Evolutionary conservation across 345 rosid genomes (phyloP).

Genomic region (Eucalyptus sp.): DNA sequence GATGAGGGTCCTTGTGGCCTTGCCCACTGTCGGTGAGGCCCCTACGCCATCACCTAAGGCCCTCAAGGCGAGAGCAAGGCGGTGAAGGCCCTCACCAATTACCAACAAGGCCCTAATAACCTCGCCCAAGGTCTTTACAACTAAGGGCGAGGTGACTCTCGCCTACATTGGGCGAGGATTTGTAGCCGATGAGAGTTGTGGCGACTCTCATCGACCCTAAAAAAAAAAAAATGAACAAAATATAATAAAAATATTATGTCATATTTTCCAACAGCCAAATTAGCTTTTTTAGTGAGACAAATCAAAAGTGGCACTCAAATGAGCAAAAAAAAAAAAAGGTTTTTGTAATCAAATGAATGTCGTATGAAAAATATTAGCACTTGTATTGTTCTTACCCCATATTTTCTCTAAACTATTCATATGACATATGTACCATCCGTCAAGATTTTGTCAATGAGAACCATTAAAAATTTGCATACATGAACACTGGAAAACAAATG

Average conservation of each 20-base stretch:
- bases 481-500: too few relatives aligned
- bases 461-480: too few relatives aligned
- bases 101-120: too few relatives aligned
- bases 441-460: too few relatives aligned
- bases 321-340: too few relatives aligned
- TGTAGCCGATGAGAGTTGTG: rapidly evolving
- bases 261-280: rapidly evolving
- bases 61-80: rapidly evolving
- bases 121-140: rapidly evolving
- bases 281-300: rapidly evolving
- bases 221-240: too few relatives aligned
- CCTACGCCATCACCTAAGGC: rapidly evolving
- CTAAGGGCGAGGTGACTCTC: too few relatives aligned
- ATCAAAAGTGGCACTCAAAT: rapidly evolving
- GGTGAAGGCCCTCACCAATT: rapidly evolving
- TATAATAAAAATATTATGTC: too few relatives aligned
- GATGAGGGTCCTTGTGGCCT: rapidly evolving
- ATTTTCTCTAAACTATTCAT: too few relatives aligned
- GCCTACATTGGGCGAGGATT: rapidly evolving
- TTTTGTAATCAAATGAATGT: too few relatives aligned
- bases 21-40: rapidly evolving
- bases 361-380: rapidly evolving
- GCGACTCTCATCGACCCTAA: rapidly evolving
- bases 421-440: rapidly evolving
- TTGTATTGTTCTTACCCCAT: too few relatives aligned